Evolutionary conservation across 805 yeast species (phyloP), one percentile per base, ranked within the genome.

Genomic region (Starmerella kuoi): DNA sequence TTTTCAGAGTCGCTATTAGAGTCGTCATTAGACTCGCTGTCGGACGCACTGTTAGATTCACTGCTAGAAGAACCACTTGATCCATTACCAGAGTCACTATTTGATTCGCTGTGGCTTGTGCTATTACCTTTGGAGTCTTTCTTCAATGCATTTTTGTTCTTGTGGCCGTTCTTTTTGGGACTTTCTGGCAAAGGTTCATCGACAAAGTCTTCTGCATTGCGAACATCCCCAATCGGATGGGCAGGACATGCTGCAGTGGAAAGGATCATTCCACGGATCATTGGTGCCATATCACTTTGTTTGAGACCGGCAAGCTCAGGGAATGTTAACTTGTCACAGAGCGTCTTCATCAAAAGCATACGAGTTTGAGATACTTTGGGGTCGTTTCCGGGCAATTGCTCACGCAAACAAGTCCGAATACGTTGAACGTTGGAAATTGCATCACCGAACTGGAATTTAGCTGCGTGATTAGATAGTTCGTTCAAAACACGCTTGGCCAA

Each of bases 341-440:
- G 64, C 3, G 59, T 61, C 37, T 72, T 76, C 58, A 80, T 77
- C 80, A 87, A 77, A 17, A 66, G 68, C 91, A 81, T 81, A 46
- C 91, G 65, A 3, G 61, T 60, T 41, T 75, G 74, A 33, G 79
- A 74, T 6, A 54, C 41, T 5, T 44, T 44, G 26, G 48, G 46
- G 28, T 55, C 58, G 37, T 47, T 41, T 2, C 52, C 61, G 6
- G 50, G 46, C 12, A 52, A 37, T 17, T 44, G 43, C 21, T 56
- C 61, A 37, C 85, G 61, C 35, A 81, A 59, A 17, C 63, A 55
- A 18, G 66, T 61, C 38, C 91, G 61, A 28, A 81, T 60, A 35
- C 64, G 54, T 1, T 79, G 79, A 55, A 80, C 67, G 51, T 74
- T 77, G 19, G 65, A 71, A 23, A 80, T 73, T 0, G 84, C 83